A percentile compares a stretch with the other conserved stretches of the same genome.
These are phyloP conservation scores for Myriosclerotinia curreyana DNA, from an alignment of 2,329 filamentous ascomycete species.

Conservation along the genomic window DNA sequence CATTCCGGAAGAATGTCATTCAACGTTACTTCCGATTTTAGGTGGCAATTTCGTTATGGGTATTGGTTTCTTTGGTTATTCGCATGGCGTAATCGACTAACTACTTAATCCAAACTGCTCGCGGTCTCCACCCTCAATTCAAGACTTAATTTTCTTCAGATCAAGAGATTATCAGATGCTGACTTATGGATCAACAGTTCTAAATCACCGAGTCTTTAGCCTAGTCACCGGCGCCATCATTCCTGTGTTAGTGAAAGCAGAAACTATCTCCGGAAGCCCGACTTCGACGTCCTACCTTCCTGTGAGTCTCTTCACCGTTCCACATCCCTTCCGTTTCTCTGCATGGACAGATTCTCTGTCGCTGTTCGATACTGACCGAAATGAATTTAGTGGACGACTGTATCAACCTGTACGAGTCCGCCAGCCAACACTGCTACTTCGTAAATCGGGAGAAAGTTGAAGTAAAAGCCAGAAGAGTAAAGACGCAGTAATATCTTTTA, in stretches of 20 bases:
- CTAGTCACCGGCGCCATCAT: slow-evolving; percentile 65
- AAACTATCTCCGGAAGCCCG: slow-evolving; percentile 40
- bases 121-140: too few relatives aligned
- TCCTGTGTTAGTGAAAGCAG: slow-evolving; percentile 62
- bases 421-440: background rate
- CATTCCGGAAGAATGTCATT: too few relatives aligned
- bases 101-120: background rate
- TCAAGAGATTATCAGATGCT: background rate
- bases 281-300: slow-evolving; percentile 17
- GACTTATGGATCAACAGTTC: slow-evolving; percentile 38
- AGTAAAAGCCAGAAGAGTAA: too few relatives aligned
- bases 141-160: background rate
- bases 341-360: too few relatives aligned
- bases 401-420: background rate
- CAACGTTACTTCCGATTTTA: too few relatives aligned
- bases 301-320: background rate
- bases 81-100: background rate
- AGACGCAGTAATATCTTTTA: too few relatives aligned
- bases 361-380: background rate
- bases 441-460: too few relatives aligned
- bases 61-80: too few relatives aligned
- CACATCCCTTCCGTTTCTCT: too few relatives aligned
- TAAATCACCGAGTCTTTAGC: slow-evolving; percentile 58
- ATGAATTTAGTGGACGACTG: background rate
- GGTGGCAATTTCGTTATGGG: background rate